Conservation (phyloP, 495 filamentous ascomycete genomes). For the Xanthoparmelia taractica region DNA sequence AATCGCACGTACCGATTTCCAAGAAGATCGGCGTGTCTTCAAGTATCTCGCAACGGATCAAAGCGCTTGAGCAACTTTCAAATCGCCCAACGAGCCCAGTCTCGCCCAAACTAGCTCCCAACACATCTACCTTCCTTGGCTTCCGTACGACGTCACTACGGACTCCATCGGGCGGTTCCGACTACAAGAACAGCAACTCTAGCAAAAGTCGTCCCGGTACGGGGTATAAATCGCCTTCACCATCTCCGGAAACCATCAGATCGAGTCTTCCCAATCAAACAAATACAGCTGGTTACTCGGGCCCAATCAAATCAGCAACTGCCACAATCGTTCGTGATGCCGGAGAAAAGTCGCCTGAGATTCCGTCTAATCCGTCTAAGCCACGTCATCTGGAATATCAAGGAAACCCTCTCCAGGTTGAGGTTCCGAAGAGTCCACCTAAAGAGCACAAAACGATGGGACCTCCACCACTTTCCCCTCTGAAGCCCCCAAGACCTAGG, state of each 20-base stretch:
- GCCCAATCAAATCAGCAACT: conserved; percentile 69
- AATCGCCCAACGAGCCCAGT: conserved; percentile 37
- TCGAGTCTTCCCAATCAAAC: conserved; percentile 12
- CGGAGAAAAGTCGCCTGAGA: conserved; percentile 28
- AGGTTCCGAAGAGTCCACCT: conserved; percentile 63
- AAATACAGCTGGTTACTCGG: conserved; percentile 27
- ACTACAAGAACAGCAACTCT: conserved; percentile 28
- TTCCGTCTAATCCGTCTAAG: conserved; percentile 38
- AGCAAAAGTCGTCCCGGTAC: conserved; percentile 29
- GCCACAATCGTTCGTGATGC: conserved; percentile 66
- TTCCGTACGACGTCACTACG: conserved; percentile 35
- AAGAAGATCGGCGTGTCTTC: conserved; percentile 79
- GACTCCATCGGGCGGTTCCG: conserved; percentile 11
- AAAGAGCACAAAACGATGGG: conserved; percentile 52
- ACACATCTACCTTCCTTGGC: conserved; percentile 31
- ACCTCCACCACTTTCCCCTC: conserved; percentile 17
- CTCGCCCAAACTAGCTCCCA: conserved; percentile 21
- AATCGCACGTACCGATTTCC: conserved; percentile 38
- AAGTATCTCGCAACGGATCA: conserved; percentile 83
- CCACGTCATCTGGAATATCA: conserved; percentile 53
- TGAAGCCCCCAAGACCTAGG: conserved; percentile 22
- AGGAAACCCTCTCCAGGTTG: conserved; percentile 53
- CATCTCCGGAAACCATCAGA: conserved; percentile 21
- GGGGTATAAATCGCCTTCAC: conserved; percentile 28
- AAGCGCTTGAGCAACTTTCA: conserved; percentile 73